Conservation (phyloP, 2,329 filamentous ascomycete species). For the Teratosphaeria pseudoeucalypti region DNA sequence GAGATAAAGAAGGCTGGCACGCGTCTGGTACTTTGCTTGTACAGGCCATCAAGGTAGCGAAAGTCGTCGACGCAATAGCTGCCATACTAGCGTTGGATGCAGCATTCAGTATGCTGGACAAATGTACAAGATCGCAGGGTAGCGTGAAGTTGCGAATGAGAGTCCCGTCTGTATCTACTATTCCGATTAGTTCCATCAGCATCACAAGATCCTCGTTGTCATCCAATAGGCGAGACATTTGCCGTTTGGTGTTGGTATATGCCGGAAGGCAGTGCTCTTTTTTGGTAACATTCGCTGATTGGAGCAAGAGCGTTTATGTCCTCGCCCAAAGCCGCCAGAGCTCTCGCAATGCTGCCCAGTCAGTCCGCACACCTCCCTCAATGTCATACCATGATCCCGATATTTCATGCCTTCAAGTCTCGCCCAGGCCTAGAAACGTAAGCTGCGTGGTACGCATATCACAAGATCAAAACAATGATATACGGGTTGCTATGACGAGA, state of each 20-base stretch:
- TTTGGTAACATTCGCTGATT: neutral
- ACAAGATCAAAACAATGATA: neutral
- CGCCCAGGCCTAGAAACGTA: too few species aligned
- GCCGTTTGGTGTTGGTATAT: neutral
- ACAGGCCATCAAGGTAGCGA: neutral
- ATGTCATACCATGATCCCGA: neutral
- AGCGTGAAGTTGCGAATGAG: neutral
- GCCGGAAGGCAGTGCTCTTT: neutral
- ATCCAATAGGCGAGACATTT: neutral
- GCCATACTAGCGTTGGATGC: conserved; percentile 1
- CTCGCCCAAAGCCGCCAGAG: neutral
- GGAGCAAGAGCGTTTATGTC: neutral
- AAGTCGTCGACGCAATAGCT: neutral
- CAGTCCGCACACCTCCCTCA: neutral
- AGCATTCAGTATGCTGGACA: neutral
- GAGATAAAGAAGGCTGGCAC: conserved; percentile 1
- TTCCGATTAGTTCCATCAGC: neutral
- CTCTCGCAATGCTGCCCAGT: neutral
- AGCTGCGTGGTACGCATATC: neutral
- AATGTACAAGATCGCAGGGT: neutral
- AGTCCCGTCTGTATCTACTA: neutral
- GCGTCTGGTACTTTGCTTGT: neutral
- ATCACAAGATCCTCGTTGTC: neutral
- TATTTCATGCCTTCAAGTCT: neutral
- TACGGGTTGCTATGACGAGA: neutral